Evolutionary conservation across 305 asterid species (phyloP).

Genomic region (Solanum chacoense): DNA sequence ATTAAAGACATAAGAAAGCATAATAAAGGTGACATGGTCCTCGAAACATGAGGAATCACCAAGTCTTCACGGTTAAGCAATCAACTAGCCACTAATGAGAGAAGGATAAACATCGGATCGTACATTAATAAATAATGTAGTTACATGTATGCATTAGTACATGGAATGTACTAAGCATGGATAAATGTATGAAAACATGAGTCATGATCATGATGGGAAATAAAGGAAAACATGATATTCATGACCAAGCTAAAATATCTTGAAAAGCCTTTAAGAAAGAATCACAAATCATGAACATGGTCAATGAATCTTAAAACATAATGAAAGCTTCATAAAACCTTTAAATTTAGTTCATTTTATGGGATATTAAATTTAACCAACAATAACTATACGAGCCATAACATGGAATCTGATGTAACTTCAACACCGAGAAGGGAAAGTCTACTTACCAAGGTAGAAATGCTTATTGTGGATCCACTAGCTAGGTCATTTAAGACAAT

Average conservation of each 20-base stretch:
- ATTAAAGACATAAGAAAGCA: neutral
- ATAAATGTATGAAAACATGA: neutral
- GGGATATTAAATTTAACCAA: neutral
- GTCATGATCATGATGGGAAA: neutral
- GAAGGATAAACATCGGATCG: neutral
- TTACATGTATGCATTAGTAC: neutral
- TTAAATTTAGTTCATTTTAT: neutral
- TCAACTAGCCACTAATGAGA: neutral
- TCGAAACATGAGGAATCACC: neutral
- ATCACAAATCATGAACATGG: neutral
- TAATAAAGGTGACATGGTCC: neutral
- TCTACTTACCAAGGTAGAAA: neutral
- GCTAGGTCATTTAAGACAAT: neutral
- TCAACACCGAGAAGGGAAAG: neutral
- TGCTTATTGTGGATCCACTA: neutral
- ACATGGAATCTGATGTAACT: neutral
- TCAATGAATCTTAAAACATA: too few species aligned
- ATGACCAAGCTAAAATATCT: neutral
- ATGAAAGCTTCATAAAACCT: neutral
- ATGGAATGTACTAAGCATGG: neutral
- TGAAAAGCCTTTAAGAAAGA: neutral
- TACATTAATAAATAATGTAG: too few species aligned
- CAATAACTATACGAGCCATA: too few species aligned
- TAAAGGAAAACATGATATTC: neutral
- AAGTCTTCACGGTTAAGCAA: neutral